Percentiles rank a stretch among this genome's conserved stretches.
These are phyloP conservation scores for Orbilia ellipsospora DNA, from an alignment of 2,329 filamentous ascomycete genomes.

Conservation along the genomic window DNA sequence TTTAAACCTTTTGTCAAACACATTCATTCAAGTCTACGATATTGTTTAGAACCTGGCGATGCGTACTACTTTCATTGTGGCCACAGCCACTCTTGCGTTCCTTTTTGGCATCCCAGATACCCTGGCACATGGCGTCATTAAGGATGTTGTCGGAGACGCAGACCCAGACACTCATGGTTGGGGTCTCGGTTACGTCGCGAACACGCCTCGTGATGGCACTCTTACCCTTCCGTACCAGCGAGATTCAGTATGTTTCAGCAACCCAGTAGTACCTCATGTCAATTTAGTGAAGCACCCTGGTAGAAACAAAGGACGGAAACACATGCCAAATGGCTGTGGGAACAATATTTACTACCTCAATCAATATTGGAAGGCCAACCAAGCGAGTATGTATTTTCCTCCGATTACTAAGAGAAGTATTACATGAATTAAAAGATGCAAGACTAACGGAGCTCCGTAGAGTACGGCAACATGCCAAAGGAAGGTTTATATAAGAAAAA, in stretches of 20 bases:
- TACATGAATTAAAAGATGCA: background rate
- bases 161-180: background rate
- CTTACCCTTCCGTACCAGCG: background rate
- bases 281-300: background rate
- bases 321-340: background rate
- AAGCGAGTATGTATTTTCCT: background rate
- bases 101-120: background rate
- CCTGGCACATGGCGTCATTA: background rate
- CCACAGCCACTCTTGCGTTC: too few relatives aligned
- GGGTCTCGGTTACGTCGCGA: background rate
- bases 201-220: background rate
- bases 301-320: background rate
- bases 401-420: too few relatives aligned
- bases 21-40: too few relatives aligned
- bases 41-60: too few relatives aligned
- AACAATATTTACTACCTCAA: background rate
- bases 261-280: background rate
- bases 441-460: background rate
- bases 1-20: too few relatives aligned
- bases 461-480: background rate
- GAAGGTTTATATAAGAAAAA: background rate
- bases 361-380: background rate
- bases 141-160: background rate
- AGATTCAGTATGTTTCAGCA: constrained; percentile 6
- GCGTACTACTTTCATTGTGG: too few relatives aligned